These are phyloP conservation scores for Vigna trinervia DNA, from an alignment of 306 rosid species.

Conservation along the genomic window DNA sequence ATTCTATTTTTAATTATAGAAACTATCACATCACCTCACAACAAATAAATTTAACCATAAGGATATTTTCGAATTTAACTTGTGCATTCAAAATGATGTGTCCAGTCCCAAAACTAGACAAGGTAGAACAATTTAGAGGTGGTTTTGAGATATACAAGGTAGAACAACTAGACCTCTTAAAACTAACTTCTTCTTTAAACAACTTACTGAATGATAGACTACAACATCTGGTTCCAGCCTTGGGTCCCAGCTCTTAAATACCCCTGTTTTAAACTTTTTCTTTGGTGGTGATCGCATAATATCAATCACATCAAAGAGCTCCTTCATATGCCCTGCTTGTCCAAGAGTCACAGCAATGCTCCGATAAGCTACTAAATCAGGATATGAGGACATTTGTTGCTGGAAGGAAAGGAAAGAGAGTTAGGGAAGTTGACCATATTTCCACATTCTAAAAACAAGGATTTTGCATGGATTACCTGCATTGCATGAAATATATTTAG, in stretches of 20 bases:
- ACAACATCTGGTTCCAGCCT: constrained; percentile 84
- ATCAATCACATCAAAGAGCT: constrained; percentile 92
- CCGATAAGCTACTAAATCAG: constrained; percentile 91
- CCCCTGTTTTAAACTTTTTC: constrained; percentile 76
- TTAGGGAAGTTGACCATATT: constrained; percentile 40
- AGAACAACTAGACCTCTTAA: constrained; percentile 27
- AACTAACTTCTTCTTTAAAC: constrained; percentile 29
- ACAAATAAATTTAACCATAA: constrained; percentile 20
- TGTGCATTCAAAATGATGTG: constrained; percentile 28
- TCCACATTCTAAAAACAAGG: constrained; percentile 35
- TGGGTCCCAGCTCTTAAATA: constrained; percentile 87
- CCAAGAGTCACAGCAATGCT: constrained; percentile 92
- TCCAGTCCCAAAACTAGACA: constrained; percentile 8
- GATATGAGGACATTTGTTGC: constrained; percentile 91
- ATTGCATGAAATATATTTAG: constrained; percentile 78
- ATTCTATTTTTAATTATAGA: constrained; percentile 28
- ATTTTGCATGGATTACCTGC: constrained; percentile 66
- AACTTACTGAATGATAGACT: constrained; percentile 86
- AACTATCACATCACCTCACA: background rate
- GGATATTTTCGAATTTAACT: constrained; percentile 24
- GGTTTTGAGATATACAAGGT: constrained; percentile 29
- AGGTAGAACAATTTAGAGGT: constrained; percentile 29
- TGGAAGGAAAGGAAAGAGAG: constrained; percentile 56
- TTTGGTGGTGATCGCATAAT: constrained; percentile 84
- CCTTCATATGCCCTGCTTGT: constrained; percentile 90